These are phyloP conservation scores for Willaertia magna DNA, from an alignment of 208 protist species.

Conservation along the genomic window DNA sequence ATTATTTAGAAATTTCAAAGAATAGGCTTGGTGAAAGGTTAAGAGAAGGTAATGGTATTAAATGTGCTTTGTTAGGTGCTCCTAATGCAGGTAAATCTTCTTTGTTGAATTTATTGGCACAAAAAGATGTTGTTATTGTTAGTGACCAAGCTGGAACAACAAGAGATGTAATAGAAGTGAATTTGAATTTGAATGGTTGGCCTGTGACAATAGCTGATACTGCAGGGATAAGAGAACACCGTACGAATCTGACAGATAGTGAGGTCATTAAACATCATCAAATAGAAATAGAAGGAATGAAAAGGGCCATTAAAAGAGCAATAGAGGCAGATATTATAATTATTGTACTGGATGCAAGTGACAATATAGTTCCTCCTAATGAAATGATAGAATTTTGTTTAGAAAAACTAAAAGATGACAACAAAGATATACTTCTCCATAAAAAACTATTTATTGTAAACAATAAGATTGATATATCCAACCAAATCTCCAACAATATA, in stretches of 20 bases:
- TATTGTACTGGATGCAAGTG: neutral
- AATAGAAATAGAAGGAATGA: neutral
- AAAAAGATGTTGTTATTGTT: constrained; percentile 42
- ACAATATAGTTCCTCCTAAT: neutral
- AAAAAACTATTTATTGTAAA: neutral
- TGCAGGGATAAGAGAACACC: constrained; percentile 34
- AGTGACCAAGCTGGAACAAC: constrained; percentile 48
- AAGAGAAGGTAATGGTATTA: constrained; percentile 14
- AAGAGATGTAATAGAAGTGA: constrained; percentile 48
- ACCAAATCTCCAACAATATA: neutral
- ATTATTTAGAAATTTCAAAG: constrained; percentile 18
- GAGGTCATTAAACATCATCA: neutral
- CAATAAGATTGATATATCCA: neutral
- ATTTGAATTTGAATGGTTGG: constrained; percentile 41
- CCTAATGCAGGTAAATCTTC: constrained; percentile 57
- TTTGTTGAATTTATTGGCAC: constrained; percentile 44
- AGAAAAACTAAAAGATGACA: neutral
- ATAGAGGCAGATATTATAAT: neutral
- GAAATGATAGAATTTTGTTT: neutral
- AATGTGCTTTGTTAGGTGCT: constrained; percentile 45
- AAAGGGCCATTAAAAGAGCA: neutral
- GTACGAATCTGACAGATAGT: constrained; percentile 22
- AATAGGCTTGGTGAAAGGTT: neutral
- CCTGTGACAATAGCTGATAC: constrained; percentile 44
- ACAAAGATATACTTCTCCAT: neutral